Percentiles rank a stretch among this genome's conserved stretches.
Conservation (phyloP, 208 protist species). For the Herpetomonas tarakana region DNA sequence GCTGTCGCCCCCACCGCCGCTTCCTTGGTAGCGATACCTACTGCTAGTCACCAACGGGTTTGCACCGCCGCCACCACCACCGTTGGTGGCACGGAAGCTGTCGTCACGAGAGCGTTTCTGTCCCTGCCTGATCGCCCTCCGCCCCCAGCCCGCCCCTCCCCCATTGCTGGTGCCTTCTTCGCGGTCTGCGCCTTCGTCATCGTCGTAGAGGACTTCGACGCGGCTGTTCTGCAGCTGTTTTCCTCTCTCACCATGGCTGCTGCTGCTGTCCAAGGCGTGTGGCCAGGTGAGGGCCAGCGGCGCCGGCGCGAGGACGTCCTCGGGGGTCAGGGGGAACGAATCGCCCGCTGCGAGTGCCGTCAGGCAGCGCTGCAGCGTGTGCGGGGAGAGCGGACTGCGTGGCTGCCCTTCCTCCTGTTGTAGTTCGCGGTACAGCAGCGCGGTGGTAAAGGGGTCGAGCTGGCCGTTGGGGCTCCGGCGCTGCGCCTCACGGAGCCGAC, state of each 20-base stretch:
- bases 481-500: not conserved
- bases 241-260: not conserved
- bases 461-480: not conserved
- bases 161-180: not conserved
- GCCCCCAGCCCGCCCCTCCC: not conserved
- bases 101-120: too few species aligned
- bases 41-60: too few species aligned
- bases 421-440: constrained; percentile 12
- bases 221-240: not conserved
- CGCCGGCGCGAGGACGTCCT: constrained; percentile 29
- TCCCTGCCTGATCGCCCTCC: too few species aligned
- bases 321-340: constrained; percentile 24
- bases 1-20: too few species aligned
- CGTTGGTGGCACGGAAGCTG: too few species aligned
- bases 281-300: constrained; percentile 45
- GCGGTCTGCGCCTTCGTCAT: not conserved
- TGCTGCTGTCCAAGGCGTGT: not conserved
- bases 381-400: constrained; percentile 29
- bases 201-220: not conserved
- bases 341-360: constrained; percentile 15
- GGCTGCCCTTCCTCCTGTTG: constrained; percentile 14
- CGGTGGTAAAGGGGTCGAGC: constrained; percentile 26
- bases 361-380: constrained; percentile 25
- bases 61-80: too few species aligned
- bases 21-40: too few species aligned